These are phyloP conservation scores for Ambrosia hybrid DNA, from an alignment of 140 eudicot genomes.

Conservation along the genomic window DNA sequence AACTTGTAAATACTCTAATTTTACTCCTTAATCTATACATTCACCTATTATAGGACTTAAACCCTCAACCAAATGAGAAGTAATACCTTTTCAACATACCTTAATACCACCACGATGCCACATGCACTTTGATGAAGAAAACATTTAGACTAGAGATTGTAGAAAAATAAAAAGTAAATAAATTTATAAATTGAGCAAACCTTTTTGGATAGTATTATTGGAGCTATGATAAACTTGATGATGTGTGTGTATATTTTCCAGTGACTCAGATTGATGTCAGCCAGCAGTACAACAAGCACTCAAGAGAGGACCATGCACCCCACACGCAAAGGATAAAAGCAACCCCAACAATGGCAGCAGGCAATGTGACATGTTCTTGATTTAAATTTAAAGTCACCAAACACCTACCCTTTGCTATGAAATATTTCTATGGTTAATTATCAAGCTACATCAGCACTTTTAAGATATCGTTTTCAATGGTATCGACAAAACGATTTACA, in stretches of 20 bases:
- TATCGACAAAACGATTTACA: neutral
- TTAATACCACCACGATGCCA: too few species aligned
- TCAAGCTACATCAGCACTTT: constrained; percentile 20
- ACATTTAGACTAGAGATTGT: neutral
- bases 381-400: constrained; percentile 21
- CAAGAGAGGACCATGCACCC: constrained; percentile 34
- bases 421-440: constrained; percentile 20
- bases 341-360: constrained; percentile 40
- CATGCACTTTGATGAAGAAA: too few species aligned
- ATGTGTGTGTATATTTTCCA: constrained; percentile 20
- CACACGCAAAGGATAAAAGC: constrained; percentile 38
- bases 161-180: neutral
- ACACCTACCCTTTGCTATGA: constrained; percentile 25
- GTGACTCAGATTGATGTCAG: constrained; percentile 33
- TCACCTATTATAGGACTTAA: too few species aligned
- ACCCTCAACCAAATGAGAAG: too few species aligned
- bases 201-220: constrained; percentile 17
- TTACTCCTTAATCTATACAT: too few species aligned
- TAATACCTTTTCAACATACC: too few species aligned
- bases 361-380: constrained; percentile 34
- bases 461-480: neutral
- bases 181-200: neutral
- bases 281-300: constrained; percentile 29
- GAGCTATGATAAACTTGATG: constrained; percentile 19
- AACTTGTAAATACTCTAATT: too few species aligned